Percentiles rank a stretch among this genome's conserved stretches.
phyloP scores from a whole-genome alignment of 2,329 filamentous ascomycete genomes.

The Botrytis byssoidea region DNA sequence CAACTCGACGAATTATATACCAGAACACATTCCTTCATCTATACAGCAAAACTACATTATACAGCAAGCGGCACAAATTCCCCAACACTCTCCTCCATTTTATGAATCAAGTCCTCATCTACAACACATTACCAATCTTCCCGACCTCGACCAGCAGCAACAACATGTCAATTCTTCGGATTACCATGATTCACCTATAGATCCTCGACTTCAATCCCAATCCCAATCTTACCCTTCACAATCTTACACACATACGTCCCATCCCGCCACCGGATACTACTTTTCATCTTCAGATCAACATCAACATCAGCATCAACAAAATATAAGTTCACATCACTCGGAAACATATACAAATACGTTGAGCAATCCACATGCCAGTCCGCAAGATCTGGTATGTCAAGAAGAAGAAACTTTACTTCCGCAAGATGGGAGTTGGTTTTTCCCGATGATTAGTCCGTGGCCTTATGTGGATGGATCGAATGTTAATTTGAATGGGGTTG shows the following conservation, averaged over 20 bases:
- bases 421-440: slow-evolving; percentile 5
- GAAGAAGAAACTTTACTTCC: background rate
- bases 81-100: background rate
- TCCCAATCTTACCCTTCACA: background rate
- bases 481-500: background rate
- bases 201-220: background rate
- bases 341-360: background rate
- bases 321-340: background rate
- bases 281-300: slow-evolving; percentile 5
- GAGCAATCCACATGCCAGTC: background rate
- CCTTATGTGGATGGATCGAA: background rate
- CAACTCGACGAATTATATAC: background rate
- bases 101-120: background rate
- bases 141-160: background rate
- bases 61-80: background rate
- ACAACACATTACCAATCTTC: background rate
- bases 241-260: background rate
- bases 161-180: background rate
- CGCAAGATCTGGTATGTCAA: background rate
- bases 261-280: slow-evolving; percentile 2
- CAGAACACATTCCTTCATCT: background rate
- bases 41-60: background rate
- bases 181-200: background rate
- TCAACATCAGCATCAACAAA: background rate
- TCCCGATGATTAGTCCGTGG: slow-evolving; percentile 5